Percentiles rank a stretch among this genome's conserved stretches.
phyloP scores from a whole-genome alignment of 2,329 filamentous ascomycete genomes.

The Bimuria novae-zelandiae region DNA sequence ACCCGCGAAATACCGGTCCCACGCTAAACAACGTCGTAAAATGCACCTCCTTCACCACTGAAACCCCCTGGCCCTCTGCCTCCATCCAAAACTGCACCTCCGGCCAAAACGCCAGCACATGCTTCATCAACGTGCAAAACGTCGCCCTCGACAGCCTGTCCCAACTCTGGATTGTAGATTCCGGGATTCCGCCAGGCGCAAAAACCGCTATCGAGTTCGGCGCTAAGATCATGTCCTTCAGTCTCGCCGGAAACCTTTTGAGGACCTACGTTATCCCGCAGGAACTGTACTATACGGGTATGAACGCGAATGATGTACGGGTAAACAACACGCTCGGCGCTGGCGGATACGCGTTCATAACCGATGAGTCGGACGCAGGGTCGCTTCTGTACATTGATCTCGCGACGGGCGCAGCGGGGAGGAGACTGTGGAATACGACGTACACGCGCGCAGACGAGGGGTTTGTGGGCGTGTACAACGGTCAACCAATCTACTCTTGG shows the following conservation, averaged over 20 bases:
- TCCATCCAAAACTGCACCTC: conserved; percentile 48
- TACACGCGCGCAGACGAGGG: conserved; percentile 46
- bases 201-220: conserved; percentile 39
- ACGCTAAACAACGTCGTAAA: conserved; percentile 47
- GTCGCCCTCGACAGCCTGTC: conserved; percentile 48
- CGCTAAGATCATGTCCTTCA: conserved; percentile 52
- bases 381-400: conserved; percentile 49
- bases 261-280: conserved; percentile 47
- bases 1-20: conserved; percentile 47
- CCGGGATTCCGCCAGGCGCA: conserved; percentile 43
- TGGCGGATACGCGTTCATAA: conserved; percentile 49
- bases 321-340: conserved; percentile 51
- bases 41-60: conserved; percentile 45
- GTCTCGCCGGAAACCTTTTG: conserved; percentile 38
- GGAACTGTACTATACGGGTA: conserved; percentile 38
- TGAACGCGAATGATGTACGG: conserved; percentile 50
- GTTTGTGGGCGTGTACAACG: conserved; percentile 48
- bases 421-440: conserved; percentile 45
- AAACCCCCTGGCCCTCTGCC: conserved; percentile 48
- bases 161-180: conserved; percentile 50
- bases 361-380: conserved; percentile 46
- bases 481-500: conserved; percentile 42
- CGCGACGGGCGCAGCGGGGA: conserved; percentile 39
- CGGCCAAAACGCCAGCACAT: conserved; percentile 46
- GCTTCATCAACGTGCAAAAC: conserved; percentile 54